phyloP scores from a whole-genome alignment of 352 stramenopile species.

The Globisporangium heterothallicum region DNA sequence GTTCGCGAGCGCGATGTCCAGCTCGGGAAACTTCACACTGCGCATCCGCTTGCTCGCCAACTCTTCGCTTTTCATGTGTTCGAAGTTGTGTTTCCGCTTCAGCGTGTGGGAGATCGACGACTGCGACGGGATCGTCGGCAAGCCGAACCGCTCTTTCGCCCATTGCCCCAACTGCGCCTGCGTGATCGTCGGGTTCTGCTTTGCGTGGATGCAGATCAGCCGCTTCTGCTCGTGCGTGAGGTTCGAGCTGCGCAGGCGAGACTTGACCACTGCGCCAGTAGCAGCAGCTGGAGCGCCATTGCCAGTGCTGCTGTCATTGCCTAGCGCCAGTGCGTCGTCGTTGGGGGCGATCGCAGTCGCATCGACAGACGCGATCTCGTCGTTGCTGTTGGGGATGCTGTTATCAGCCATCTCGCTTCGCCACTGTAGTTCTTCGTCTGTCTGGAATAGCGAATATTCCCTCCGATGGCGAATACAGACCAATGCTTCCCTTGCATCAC shows the following conservation, averaged over 20 bases:
- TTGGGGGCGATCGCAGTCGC: background rate
- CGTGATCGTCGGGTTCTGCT: slow-evolving; percentile 66
- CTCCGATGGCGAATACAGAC: too few relatives aligned
- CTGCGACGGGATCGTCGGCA: slow-evolving; percentile 64
- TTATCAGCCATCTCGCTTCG: too few relatives aligned
- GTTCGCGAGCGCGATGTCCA: slow-evolving; percentile 75
- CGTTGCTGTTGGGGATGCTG: too few relatives aligned
- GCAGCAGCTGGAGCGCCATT: too few relatives aligned
- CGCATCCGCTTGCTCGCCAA: slow-evolving; percentile 72
- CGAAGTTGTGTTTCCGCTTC: slow-evolving; percentile 61
- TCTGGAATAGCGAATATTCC: too few relatives aligned
- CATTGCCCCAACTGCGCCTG: slow-evolving; percentile 70
- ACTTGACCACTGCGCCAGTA: slow-evolving; percentile 17
- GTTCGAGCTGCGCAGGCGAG: slow-evolving; percentile 58
- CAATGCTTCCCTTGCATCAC: too few relatives aligned
- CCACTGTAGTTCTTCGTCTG: too few relatives aligned
- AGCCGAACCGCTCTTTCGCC: slow-evolving; percentile 62
- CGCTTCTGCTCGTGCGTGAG: slow-evolving; percentile 81
- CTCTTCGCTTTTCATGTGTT: slow-evolving; percentile 71
- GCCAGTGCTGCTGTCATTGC: too few relatives aligned
- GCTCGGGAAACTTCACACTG: slow-evolving; percentile 68
- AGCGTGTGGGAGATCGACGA: slow-evolving; percentile 81
- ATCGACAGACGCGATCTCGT: too few relatives aligned
- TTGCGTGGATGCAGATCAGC: slow-evolving; percentile 64
- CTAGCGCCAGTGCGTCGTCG: too few relatives aligned